phyloP scores from a whole-genome alignment of 352 stramenopile species.

The Pythium utonaiense region DNA sequence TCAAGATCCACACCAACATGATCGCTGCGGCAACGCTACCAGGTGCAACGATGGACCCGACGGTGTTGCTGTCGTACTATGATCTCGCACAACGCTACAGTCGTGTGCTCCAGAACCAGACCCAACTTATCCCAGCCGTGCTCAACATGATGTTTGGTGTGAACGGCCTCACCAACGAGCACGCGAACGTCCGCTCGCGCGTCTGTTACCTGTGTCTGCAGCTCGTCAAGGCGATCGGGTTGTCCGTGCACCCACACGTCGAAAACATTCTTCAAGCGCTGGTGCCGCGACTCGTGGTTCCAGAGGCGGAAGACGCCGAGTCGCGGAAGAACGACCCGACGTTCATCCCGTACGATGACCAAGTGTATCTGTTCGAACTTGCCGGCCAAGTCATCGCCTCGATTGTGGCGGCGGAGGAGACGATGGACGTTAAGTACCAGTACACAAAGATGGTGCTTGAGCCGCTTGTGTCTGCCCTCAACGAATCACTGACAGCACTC shows the following conservation, averaged over 20 bases:
- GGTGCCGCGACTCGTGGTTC: constrained; percentile 58
- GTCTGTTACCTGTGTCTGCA: constrained; percentile 83
- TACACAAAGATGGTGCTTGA: constrained; percentile 74
- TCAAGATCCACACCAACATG: constrained; percentile 67
- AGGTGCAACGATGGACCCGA: constrained; percentile 34
- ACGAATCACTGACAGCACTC: constrained; percentile 39
- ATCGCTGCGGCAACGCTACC: constrained; percentile 31
- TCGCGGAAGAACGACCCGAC: constrained; percentile 39
- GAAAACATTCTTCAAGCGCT: constrained; percentile 66
- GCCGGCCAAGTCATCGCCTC: constrained; percentile 79
- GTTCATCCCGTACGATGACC: constrained; percentile 67
- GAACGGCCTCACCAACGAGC: constrained; percentile 61
- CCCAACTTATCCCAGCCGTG: constrained; percentile 55
- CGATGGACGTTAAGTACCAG: constrained; percentile 67
- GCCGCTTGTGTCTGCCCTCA: constrained; percentile 61
- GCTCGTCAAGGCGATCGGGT: constrained; percentile 73
- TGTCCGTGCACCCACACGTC: constrained; percentile 69
- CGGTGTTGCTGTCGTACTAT: constrained; percentile 79
- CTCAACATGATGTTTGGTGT: constrained; percentile 82
- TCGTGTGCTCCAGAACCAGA: constrained; percentile 64
- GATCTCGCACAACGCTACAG: constrained; percentile 77
- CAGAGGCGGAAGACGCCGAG: constrained; percentile 35
- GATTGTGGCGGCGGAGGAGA: constrained; percentile 31
- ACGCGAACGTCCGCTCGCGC: constrained; percentile 63
- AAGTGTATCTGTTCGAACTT: constrained; percentile 86